These are phyloP conservation scores for Fraxinus greggii DNA, from an alignment of 305 asterid genomes.

Conservation along the genomic window DNA sequence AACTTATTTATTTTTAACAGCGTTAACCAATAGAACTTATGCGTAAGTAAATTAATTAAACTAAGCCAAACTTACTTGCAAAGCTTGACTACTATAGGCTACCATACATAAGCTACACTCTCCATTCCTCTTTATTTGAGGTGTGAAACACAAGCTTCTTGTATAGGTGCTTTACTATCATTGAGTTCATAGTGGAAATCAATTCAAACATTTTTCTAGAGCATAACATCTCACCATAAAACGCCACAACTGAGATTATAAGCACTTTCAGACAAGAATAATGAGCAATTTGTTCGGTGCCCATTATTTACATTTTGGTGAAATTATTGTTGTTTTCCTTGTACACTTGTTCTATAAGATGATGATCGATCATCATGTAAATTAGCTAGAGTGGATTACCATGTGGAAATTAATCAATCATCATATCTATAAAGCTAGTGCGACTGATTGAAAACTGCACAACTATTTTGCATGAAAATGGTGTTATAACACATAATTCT, in stretches of 20 bases:
- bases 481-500: neutral
- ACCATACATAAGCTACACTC: neutral
- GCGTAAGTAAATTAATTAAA: neutral
- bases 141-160: conserved; percentile 48
- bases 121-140: conserved; percentile 10
- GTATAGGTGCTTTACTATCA: conserved; percentile 25
- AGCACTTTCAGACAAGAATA: conserved; percentile 31
- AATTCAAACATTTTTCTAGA: conserved; percentile 31
- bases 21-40: neutral
- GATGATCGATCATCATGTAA: conserved; percentile 47
- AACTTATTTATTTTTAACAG: neutral
- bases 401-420: conserved; percentile 32
- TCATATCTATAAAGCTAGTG: conserved; percentile 14
- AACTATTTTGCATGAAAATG: conserved; percentile 4
- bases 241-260: conserved; percentile 20
- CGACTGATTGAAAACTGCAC: conserved; percentile 18
- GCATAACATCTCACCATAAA: conserved; percentile 31
- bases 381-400: conserved; percentile 31
- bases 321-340: conserved; percentile 21
- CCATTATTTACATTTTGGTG: conserved; percentile 3
- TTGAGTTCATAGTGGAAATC: conserved; percentile 36
- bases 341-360: conserved; percentile 31
- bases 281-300: conserved; percentile 31
- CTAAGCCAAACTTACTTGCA: neutral
- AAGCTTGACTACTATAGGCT: neutral